Evolutionary conservation across 2,329 filamentous ascomycete genomes (phyloP).

Genomic region (Botrytis deweyae): DNA sequence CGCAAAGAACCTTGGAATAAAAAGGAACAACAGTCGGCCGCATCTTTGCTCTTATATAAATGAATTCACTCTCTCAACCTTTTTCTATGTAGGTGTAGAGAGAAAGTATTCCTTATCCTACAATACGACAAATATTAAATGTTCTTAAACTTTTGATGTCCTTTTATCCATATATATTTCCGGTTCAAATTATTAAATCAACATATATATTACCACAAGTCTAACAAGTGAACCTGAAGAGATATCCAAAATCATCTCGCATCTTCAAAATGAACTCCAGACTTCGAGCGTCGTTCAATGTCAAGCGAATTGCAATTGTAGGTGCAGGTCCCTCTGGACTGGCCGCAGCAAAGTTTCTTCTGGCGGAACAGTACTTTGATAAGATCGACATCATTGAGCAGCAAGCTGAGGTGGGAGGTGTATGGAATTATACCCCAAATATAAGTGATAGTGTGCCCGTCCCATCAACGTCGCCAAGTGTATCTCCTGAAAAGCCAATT

Average conservation of each 20-base stretch:
- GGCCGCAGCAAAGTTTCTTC: conserved; percentile 75
- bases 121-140: background rate
- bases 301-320: conserved; percentile 70
- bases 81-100: background rate
- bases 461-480: conserved; percentile 67
- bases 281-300: conserved; percentile 35
- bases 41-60: background rate
- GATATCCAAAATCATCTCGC: background rate
- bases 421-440: conserved; percentile 74
- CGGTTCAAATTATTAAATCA: no score
- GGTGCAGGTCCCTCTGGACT: conserved; percentile 81
- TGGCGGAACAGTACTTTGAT: conserved; percentile 68
- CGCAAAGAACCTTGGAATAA: background rate
- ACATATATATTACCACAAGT: background rate
- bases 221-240: background rate
- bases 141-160: background rate
- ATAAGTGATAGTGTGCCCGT: conserved; percentile 50
- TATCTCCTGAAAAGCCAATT: conserved; percentile 62
- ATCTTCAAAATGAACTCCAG: conserved; percentile 33
- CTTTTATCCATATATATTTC: background rate
- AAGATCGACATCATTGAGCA: conserved; percentile 81
- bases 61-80: background rate
- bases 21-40: background rate
- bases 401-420: conserved; percentile 70
- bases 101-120: background rate